Evolutionary conservation across 1,284 basidiomycete species (phyloP), one percentile per base, ranked within the genome.

Genomic region (Paramarasmius palmivorus): DNA sequence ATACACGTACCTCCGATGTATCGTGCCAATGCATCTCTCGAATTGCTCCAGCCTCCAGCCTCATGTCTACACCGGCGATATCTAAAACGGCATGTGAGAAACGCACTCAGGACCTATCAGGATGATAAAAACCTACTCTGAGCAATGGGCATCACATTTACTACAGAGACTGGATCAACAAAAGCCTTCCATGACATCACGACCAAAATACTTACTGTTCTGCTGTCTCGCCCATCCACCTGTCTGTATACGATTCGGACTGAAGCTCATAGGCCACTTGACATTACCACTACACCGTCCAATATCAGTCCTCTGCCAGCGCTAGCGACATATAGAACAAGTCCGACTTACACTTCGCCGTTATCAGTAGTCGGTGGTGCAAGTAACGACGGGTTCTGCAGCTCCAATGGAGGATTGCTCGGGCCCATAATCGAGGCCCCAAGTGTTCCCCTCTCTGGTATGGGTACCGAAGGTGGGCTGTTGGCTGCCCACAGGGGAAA

Each of bases 1-100:
- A n/a, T 25, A 9, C 53, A 37, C 69, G 54, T 65, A 83, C 83
- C 73, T 90, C 88, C 23, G 81, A 73, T 3, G 81, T 82, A 52
- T 74, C 79, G 64, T 91, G 87, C 87, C 88, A 89, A 62, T 90
- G 88, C 32, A 90, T 73, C 65, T 90, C 86, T 19, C 85, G 79
- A 61, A 86, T 72, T 1, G 82, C 82, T 7, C 86, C 87, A 45
- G 80, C 68, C 63, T 85, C 77, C 19, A 89, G 69, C 20, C 85
- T 78, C 85, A 88, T 87, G 63, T 89, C 81, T 7, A 87, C 86
- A 39, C 83, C 79, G 9, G 86, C 83, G 69, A 87, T 79, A 29
- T 72, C 82, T 80, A 52, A 34, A 47, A 35, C 36, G 42, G 36
- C 44, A 34, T 42, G n/a, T 15, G 36, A 19, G n/a, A n/a, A n/a